These are phyloP conservation scores for Epichloe gansuensis DNA, from an alignment of 2,329 filamentous ascomycete genomes.

Conservation along the genomic window DNA sequence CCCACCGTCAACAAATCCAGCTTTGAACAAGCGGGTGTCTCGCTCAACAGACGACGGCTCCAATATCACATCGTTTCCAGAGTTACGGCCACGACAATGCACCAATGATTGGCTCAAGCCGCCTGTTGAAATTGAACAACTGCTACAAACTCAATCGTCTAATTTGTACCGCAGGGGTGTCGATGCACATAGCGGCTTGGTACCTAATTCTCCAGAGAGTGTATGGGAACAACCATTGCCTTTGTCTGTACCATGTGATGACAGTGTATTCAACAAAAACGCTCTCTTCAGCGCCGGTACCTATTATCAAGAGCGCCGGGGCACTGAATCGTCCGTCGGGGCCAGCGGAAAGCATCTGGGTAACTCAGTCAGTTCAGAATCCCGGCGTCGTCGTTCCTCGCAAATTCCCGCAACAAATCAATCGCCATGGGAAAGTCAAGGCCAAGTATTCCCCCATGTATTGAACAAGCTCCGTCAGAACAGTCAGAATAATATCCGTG, in stretches of 20 bases:
- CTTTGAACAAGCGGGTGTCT: background rate
- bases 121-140: slow-evolving; percentile 9
- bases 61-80: slow-evolving; percentile 23
- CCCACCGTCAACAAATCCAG: background rate
- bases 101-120: slow-evolving; percentile 21
- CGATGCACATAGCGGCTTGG: slow-evolving; percentile 16
- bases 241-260: slow-evolving; percentile 8
- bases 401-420: slow-evolving; percentile 6
- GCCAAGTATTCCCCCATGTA: slow-evolving; percentile 13
- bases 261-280: slow-evolving; percentile 12
- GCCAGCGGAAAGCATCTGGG: slow-evolving; percentile 11
- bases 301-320: background rate
- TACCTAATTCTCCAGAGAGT: slow-evolving; percentile 2
- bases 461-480: slow-evolving; percentile 17
- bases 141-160: slow-evolving; percentile 1
- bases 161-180: slow-evolving; percentile 18
- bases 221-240: slow-evolving; percentile 7
- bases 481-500: slow-evolving; percentile 13
- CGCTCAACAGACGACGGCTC: slow-evolving; percentile 10
- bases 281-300: slow-evolving; percentile 9
- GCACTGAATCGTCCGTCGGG: slow-evolving; percentile 1
- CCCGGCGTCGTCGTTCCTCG: slow-evolving; percentile 16
- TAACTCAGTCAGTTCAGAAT: slow-evolving; percentile 13
- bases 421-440: slow-evolving; percentile 5
- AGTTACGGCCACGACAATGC: slow-evolving; percentile 18